Evolutionary conservation across 2,329 filamentous ascomycete genomes (phyloP), one percentile per base, ranked within the genome.

Genomic region (Allantophomopsis cytisporea): DNA sequence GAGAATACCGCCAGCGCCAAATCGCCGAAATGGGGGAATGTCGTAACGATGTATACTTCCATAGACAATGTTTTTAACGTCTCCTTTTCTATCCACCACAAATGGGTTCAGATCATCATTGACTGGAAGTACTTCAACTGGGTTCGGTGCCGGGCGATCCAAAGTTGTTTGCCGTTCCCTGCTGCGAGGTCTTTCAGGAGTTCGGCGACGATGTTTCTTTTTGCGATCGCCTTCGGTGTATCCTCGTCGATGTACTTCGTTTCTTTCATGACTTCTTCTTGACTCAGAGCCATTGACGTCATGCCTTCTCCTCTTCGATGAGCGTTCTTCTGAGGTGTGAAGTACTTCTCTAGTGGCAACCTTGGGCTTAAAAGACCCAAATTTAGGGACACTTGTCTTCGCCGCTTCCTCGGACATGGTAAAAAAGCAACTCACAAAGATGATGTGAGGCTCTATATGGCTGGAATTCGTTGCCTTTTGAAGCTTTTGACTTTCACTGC

Each of bases 1-100:
- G 11, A 96, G 57, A 1, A 95, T 64, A 41, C 67, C 69, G 2
- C 86, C 86, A 40, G 65, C 64, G 12, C 86, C 83, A 44, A 64
- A 63, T 5, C 85, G 77, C 44, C 69, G 69, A 54, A 93, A 95
- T 2, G 60, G 51, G 0, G 87, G 86, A 10, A 93, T 61, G 39
- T 70, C 72, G 46, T 82, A 83, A 30, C 73, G 74, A 54, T 94
- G 77, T 31, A 83, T 68, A 20, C 73, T 71, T 2, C 83, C 84
- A 55, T 88, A 95, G 18, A 71, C 70, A 35, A 81, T 58, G 47
- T 91, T 86, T 36, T 86, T 69, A 4, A 69, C 64, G 51, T 96
- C 89, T 0, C 89, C 88, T 51, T 76, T 77, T 33, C 65, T 74
- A 58, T 96, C 89, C 38, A 83, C 51, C 35, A 74, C 50, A 54